Conservation (phyloP, 2,329 filamentous ascomycete genomes). For the Hypoxylon sp. region DNA sequence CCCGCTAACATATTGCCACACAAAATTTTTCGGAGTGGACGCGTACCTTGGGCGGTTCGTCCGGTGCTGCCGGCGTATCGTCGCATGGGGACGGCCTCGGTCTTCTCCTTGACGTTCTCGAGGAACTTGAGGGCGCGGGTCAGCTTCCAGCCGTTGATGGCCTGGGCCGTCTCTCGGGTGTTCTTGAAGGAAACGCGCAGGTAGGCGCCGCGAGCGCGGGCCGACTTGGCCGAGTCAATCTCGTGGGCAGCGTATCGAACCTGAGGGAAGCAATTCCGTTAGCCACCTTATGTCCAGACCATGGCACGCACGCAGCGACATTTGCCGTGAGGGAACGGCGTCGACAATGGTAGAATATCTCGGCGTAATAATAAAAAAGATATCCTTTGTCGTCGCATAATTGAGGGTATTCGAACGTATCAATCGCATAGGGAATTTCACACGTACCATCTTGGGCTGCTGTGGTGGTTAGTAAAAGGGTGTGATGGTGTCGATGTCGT, state of each 20-base stretch:
- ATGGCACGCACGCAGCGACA: neutral
- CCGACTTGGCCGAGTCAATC: conserved; percentile 89
- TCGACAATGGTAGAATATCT: neutral
- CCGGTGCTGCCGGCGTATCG: conserved; percentile 96
- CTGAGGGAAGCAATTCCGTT: conserved; percentile 54
- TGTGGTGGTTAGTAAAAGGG: conserved; percentile 55
- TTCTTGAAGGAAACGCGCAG: conserved; percentile 99
- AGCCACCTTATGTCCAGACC: conserved; percentile 21
- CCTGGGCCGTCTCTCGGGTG: conserved; percentile 99
- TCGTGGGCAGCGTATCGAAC: conserved; percentile 96
- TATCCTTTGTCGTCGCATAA: conserved; percentile 16
- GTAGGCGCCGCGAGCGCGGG: conserved; percentile 97
- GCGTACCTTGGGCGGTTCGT: conserved; percentile 95
- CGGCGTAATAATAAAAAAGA: neutral
- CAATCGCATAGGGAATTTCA: conserved; percentile 9
- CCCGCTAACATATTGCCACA: neutral
- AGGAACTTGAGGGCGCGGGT: conserved; percentile 95
- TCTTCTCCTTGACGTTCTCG: conserved; percentile 96
- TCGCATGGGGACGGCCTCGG: conserved; percentile 98
- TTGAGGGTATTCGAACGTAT: conserved; percentile 4
- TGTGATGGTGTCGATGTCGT: conserved; percentile 63
- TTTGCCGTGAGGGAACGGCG: neutral
- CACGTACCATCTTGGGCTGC: conserved; percentile 66
- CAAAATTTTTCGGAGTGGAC: neutral
- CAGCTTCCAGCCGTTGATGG: conserved; percentile 99